A percentile compares a stretch with the other conserved stretches of the same genome.
Conservation (phyloP, 106 monocot genomes). For the Allium cepa region DNA sequence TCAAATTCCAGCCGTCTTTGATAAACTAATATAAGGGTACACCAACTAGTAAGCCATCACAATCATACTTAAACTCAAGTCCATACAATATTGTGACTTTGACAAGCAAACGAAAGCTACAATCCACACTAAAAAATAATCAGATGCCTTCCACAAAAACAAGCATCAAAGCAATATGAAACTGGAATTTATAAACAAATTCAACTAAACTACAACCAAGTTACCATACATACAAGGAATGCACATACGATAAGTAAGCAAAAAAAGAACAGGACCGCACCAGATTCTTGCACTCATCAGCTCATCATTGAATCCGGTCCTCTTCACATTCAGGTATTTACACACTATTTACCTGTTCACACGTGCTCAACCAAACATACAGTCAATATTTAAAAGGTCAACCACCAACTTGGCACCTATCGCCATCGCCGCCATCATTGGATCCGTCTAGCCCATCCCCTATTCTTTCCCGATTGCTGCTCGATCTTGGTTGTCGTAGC, state of each 20-base stretch:
- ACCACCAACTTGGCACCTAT: not conserved
- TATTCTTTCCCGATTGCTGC: not conserved
- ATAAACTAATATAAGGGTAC: no score
- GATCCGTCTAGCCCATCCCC: not conserved
- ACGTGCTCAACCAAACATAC: no score
- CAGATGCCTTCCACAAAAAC: no score
- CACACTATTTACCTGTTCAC: not conserved
- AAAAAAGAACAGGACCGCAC: not conserved
- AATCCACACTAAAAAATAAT: no score
- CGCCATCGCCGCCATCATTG: slow-evolving; percentile 12
- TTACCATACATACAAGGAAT: not conserved
- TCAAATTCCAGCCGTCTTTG: no score
- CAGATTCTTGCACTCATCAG: not conserved
- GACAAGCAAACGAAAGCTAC: no score
- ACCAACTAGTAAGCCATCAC: no score
- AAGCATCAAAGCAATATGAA: no score
- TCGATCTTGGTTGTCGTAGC: slow-evolving; percentile 40
- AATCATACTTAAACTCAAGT: no score
- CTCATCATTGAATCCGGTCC: not conserved
- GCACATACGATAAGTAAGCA: not conserved
- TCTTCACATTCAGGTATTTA: not conserved
- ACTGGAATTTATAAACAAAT: no score
- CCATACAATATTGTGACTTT: no score
- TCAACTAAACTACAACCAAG: no score
- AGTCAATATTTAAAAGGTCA: not conserved